Percentiles rank a stretch among this genome's conserved stretches.
Conservation (phyloP, 1,139 yeast species). For the Insectozyma bohioensis region DNA sequence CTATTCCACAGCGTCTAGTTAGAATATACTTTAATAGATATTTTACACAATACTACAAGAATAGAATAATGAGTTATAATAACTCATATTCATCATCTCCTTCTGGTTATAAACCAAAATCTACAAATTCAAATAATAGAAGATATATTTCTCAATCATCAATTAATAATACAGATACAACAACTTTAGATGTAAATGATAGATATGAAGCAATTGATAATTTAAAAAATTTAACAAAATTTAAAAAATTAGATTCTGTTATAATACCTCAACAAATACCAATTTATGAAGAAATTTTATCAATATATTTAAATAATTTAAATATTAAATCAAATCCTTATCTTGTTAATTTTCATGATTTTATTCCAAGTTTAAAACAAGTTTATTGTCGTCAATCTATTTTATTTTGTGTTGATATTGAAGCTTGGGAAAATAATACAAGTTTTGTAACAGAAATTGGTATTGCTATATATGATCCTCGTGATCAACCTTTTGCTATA, state of each 20-base stretch:
- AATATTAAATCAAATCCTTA: constrained; percentile 1
- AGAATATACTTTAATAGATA: no score
- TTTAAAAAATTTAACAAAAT: background rate
- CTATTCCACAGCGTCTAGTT: no score
- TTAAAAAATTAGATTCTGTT: background rate
- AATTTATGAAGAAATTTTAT: background rate
- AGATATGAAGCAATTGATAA: background rate
- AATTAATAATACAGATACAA: no score
- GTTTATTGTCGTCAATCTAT: constrained; percentile 34
- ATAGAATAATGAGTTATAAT: no score
- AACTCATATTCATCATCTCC: no score
- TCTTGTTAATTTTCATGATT: constrained; percentile 1
- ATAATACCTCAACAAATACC: background rate
- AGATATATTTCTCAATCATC: no score
- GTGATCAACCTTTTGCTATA: constrained; percentile 36
- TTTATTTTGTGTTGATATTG: constrained; percentile 61
- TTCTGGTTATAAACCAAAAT: no score
- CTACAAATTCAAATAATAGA: no score
- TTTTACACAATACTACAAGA: no score
- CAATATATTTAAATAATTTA: background rate
- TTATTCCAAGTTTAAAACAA: constrained; percentile 1
- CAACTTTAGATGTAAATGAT: no score
- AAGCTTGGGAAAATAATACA: constrained; percentile 57
- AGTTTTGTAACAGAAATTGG: constrained; percentile 65
- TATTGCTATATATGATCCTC: constrained; percentile 63